Base-by-base conservation (phyloP, 2,329 filamentous ascomycete genomes). In the Penicillium corylophilum region DNA sequence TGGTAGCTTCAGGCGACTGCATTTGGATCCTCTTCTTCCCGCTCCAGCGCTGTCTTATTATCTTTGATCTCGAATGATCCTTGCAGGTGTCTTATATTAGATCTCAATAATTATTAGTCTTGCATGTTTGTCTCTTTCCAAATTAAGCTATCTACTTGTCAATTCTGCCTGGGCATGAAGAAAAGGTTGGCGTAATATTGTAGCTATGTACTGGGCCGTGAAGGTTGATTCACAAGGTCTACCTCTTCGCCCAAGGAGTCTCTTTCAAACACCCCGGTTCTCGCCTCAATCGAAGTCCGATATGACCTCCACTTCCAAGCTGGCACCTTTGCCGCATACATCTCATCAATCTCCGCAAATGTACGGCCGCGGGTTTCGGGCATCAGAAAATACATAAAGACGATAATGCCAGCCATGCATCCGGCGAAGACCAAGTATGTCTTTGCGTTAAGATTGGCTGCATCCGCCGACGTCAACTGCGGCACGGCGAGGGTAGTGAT, bases 401-500 rank as follows among this genome's bases (percentile, higher is more conserved):
- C 45, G 24, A 70, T 48, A 26, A 68, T 66, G 22, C 48, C 59
- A 13, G 55, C 60, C 63, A 70, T 69, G 28, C 65, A 68, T 1
- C 67, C 68, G 1, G 64, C 67, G 44, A 71, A 71, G 22, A 71
- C 53, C 12, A 70, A 61, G 57, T 68, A 69, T 1, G 67, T 64
- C 48, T 69, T 71, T 4, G 68, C 65, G 3, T 67, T 66, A 29
- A 71, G 61, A 22, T 61, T 61, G 12, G 65, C 67, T 7, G 66
- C 67, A 59, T 71, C 66, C 3, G 61, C 59, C 13, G 66, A 63
- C 4, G 67, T 71, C 42, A 73, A 42, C 55, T 64, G 69, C 2
- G 70, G 71, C 10, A 72, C 68, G 2, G 64, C 71, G 13, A 73
- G 64, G 4, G 70, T 73, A n/a, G 71, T 72, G 33, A 73, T 70